Conservation (phyloP, 305 asterid species). For the Fraxinus floribunda region DNA sequence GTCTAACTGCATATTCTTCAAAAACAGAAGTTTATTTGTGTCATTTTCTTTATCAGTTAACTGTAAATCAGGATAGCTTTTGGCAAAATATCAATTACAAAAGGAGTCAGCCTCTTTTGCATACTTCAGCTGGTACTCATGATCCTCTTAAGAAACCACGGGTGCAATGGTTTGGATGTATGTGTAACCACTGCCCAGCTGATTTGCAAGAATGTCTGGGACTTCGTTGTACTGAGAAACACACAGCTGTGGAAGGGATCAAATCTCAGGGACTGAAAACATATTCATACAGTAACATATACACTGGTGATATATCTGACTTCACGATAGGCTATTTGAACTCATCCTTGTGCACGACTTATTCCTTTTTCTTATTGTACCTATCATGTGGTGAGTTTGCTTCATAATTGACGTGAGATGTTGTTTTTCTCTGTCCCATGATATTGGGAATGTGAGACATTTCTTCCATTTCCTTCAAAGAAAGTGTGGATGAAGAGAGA, state of each 20-base stretch:
- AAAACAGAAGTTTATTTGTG: constrained; percentile 3
- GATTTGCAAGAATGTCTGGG: background rate
- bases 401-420: background rate
- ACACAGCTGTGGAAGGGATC: background rate
- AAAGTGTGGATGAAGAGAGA: background rate
- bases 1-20: constrained; percentile 11
- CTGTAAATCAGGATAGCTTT: constrained; percentile 24
- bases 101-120: background rate
- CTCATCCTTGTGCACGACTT: background rate
- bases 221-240: background rate
- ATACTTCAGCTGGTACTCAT: background rate
- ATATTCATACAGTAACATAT: constrained; percentile 6
- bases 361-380: background rate
- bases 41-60: constrained; percentile 29
- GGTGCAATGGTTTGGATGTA: background rate
- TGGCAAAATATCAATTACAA: background rate
- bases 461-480: constrained; percentile 2
- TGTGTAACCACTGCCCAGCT: background rate
- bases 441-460: background rate
- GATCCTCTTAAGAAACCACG: background rate
- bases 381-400: background rate
- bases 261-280: constrained; percentile 15
- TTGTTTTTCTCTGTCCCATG: background rate
- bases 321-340: constrained; percentile 24
- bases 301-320: constrained; percentile 16